These are phyloP conservation scores for Aspergillus sp. DNA, from an alignment of 2,329 filamentous ascomycete species.

Conservation along the genomic window DNA sequence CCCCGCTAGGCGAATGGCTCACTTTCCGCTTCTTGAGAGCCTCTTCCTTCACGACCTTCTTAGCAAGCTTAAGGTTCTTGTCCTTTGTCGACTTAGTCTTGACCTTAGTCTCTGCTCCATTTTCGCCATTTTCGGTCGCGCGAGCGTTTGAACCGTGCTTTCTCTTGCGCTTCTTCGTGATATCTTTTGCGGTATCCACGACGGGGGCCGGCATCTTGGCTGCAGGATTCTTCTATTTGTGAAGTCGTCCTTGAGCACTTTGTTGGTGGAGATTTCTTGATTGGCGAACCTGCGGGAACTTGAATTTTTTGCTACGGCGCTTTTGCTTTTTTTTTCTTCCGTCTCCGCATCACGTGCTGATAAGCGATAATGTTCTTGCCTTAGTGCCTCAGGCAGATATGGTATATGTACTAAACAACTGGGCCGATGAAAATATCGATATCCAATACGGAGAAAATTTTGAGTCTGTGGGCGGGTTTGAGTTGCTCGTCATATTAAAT, in stretches of 20 bases:
- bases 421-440: too few species aligned
- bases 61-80: conserved; percentile 10
- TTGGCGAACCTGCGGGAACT: conserved; percentile 9
- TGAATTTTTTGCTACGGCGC: conserved; percentile 13
- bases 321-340: conserved; percentile 28
- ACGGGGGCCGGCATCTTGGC: conserved; percentile 32
- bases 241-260: conserved; percentile 7
- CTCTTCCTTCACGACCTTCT: conserved; percentile 25
- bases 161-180: conserved; percentile 48
- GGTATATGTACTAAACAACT: neutral
- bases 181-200: conserved; percentile 39
- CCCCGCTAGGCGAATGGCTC: conserved; percentile 36
- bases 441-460: too few species aligned
- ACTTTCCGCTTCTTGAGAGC: conserved; percentile 41
- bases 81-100: conserved; percentile 20
- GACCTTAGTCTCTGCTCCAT: conserved; percentile 20
- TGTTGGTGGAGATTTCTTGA: conserved; percentile 9
- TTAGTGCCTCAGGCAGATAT: conserved; percentile 17
- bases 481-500: too few species aligned
- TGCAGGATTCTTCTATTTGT: conserved; percentile 7
- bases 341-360: conserved; percentile 35
- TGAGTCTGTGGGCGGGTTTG: too few species aligned
- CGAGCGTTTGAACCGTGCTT: conserved; percentile 35
- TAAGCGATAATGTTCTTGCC: conserved; percentile 12
- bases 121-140: conserved; percentile 24